Percentiles rank a stretch among this genome's conserved stretches.
Evolutionary conservation across 1,284 basidiomycete genomes (phyloP).

Genomic region (Austroboletus rostrupii): DNA sequence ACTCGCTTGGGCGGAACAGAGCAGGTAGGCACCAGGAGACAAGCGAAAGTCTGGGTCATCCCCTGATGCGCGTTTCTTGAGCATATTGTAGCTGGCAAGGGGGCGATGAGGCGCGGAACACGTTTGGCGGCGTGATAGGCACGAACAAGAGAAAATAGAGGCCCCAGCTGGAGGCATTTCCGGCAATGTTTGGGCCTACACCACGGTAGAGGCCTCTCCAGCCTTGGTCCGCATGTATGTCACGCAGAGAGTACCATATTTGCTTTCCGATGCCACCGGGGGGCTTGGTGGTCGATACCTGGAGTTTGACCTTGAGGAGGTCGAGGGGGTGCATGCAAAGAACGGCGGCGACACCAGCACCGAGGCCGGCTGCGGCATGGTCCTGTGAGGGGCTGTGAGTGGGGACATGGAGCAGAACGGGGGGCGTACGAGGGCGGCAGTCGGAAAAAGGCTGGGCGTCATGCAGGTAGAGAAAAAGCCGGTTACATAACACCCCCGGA

Average conservation of each 20-base stretch:
- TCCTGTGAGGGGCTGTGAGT: constrained; percentile 47
- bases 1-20: constrained; percentile 95
- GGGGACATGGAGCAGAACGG: background rate
- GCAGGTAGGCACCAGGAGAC: constrained; percentile 77
- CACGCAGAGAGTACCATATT: constrained; percentile 74
- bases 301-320: constrained; percentile 92
- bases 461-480: background rate
- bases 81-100: constrained; percentile 80
- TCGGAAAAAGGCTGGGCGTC: constrained; percentile 67
- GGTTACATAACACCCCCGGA: background rate
- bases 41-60: constrained; percentile 58
- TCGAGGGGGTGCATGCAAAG: constrained; percentile 98
- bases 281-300: constrained; percentile 76
- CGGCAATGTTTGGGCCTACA: constrained; percentile 86
- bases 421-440: constrained; percentile 54
- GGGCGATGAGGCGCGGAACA: constrained; percentile 3
- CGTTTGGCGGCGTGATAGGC: background rate
- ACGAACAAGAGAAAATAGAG: constrained; percentile 93
- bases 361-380: constrained; percentile 91
- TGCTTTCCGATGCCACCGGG: constrained; percentile 66
- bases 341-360: constrained; percentile 89
- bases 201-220: constrained; percentile 90
- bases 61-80: constrained; percentile 74
- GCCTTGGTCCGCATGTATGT: constrained; percentile 75
- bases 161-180: constrained; percentile 97